phyloP scores from a whole-genome alignment of 2,329 filamentous ascomycete species.

The Escovopsis sp. region DNA sequence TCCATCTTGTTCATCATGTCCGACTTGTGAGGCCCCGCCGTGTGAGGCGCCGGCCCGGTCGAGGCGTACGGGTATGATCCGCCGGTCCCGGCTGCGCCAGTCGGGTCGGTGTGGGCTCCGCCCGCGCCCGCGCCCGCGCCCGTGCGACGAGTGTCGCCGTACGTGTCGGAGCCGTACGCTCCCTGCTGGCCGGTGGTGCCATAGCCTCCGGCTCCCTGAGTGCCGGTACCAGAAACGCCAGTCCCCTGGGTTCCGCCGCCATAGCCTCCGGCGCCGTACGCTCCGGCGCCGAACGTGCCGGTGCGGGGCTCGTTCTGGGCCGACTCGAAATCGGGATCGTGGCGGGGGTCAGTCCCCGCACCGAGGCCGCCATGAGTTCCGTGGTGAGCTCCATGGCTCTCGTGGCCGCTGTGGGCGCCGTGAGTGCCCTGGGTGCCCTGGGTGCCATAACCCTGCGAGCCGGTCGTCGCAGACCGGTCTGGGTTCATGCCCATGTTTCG shows the following conservation, averaged over 20 bases:
- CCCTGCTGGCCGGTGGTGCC: background rate
- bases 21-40: constrained; percentile 31
- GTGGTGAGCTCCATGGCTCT: constrained; percentile 34
- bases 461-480: constrained; percentile 15
- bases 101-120: background rate
- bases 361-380: constrained; percentile 18
- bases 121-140: background rate
- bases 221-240: background rate
- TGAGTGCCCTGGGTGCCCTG: constrained; percentile 7
- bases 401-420: constrained; percentile 31
- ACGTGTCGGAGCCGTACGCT: constrained; percentile 3
- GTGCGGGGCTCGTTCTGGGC: constrained; percentile 4
- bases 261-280: constrained; percentile 12
- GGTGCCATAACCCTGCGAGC: background rate
- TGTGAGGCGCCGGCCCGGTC: constrained; percentile 19
- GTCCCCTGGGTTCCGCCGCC: background rate
- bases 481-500: constrained; percentile 19
- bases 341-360: constrained; percentile 36
- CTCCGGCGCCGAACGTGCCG: constrained; percentile 21
- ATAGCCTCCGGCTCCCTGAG: background rate
- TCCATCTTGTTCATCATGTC: constrained; percentile 41
- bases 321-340: constrained; percentile 23
- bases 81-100: constrained; percentile 4
- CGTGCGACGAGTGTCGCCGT: constrained; percentile 3
- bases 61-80: constrained; percentile 4